These are phyloP conservation scores for Orbilia blumenaviensis DNA, from an alignment of 2,329 filamentous ascomycete genomes.

Conservation along the genomic window DNA sequence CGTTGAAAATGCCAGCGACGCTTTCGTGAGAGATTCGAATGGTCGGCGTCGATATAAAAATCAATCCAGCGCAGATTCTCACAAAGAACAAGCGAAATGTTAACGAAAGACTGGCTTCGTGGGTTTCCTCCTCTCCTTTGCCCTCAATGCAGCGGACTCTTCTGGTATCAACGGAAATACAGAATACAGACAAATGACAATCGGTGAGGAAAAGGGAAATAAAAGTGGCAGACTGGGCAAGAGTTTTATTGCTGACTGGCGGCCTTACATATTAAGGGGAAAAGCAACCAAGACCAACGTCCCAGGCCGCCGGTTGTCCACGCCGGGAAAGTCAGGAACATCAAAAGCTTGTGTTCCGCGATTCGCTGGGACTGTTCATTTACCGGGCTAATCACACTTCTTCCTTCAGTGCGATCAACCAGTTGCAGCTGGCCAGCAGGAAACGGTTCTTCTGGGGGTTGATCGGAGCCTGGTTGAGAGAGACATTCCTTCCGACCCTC, in stretches of 20 bases:
- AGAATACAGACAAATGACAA: slow-evolving; percentile 18
- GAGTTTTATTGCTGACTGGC: slow-evolving; percentile 15
- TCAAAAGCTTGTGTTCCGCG: slow-evolving; percentile 13
- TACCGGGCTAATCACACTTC: not conserved
- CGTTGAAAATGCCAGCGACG: slow-evolving; percentile 41
- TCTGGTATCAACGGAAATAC: slow-evolving; percentile 1
- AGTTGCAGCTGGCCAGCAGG: not conserved
- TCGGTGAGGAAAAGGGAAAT: slow-evolving; percentile 36
- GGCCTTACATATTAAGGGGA: slow-evolving; percentile 43
- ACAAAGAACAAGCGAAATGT: slow-evolving; percentile 50
- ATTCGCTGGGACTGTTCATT: slow-evolving; percentile 32
- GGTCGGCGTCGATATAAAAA: slow-evolving; percentile 20
- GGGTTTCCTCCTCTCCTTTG: slow-evolving; percentile 13
- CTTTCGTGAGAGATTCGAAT: slow-evolving; percentile 15
- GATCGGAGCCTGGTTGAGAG: slow-evolving; percentile 21
- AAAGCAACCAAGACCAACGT: slow-evolving; percentile 23
- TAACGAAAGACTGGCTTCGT: slow-evolving; percentile 53
- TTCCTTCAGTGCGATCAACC: not conserved
- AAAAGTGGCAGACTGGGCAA: slow-evolving; percentile 20
- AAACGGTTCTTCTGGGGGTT: not conserved
- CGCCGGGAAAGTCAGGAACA: slow-evolving; percentile 7
- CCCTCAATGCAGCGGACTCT: not conserved
- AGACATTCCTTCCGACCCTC: slow-evolving; percentile 30
- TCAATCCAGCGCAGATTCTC: slow-evolving; percentile 32
- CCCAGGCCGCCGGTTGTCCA: slow-evolving; percentile 25